Conservation (phyloP, 345 rosid genomes). For the Rhodamnia argentea region DNA sequence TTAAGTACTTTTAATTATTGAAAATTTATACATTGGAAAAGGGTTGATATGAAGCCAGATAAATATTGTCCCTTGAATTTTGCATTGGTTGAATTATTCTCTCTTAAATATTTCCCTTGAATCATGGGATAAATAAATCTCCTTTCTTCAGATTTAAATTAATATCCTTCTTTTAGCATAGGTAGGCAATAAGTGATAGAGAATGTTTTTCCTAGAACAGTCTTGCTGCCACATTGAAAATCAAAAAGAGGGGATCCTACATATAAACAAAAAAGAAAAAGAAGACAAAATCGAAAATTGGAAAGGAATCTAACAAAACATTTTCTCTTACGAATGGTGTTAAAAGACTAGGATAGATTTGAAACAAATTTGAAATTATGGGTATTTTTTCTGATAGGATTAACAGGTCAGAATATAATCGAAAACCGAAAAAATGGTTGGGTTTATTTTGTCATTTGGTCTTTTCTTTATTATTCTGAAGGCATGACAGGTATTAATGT, state of each 20-base stretch:
- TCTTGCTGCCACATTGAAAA: neutral
- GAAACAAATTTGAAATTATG: neutral
- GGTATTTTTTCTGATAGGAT: neutral
- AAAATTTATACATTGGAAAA: neutral
- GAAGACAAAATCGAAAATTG: neutral
- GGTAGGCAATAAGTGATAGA: neutral
- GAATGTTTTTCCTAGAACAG: neutral
- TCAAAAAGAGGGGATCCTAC: neutral
- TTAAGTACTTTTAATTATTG: neutral
- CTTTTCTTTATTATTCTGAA: neutral
- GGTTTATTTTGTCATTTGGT: neutral
- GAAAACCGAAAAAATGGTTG: neutral
- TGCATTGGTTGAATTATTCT: neutral
- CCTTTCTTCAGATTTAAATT: neutral
- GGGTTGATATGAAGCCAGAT: neutral
- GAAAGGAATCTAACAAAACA: neutral
- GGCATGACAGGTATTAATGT: neutral
- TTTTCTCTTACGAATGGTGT: neutral
- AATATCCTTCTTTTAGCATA: neutral
- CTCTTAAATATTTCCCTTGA: neutral
- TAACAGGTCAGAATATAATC: neutral
- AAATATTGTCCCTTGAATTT: neutral
- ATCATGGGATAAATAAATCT: neutral
- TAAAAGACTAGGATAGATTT: neutral
- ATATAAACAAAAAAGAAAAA: neutral